Evolutionary conservation across 768 basidiomycete species (phyloP), one percentile per base, ranked within the genome.

Genomic region (Lactarius indigo): DNA sequence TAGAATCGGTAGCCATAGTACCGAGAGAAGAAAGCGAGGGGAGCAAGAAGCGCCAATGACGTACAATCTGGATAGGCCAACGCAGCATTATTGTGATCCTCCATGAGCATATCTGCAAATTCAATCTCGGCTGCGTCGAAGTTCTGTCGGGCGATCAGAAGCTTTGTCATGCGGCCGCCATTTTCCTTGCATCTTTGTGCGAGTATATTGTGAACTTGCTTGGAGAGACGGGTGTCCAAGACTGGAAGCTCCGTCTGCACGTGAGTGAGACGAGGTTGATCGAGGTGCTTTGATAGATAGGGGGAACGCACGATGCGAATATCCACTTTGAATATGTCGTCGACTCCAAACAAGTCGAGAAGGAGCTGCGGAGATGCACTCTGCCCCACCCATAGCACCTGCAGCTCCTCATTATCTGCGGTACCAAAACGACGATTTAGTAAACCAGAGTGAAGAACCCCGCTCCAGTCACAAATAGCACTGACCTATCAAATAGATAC

Each of bases 61-160:
- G 69, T 72, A 96, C 94, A 95, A 75, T 97, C 94, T 6, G 88
- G 77, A 77, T 96, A 97, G 1, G 92, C 89, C 87, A 96, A 84
- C 0, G 89, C 90, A n/a, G 92, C 95, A 72, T 96, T 97, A 74
- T 99, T 99, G 75, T 90, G 86, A 77, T 99, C 97, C 79, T 99
- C 97, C 30, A 97, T 87, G 15, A 99, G 82, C 91, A 97, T 91
- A 78, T 99, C 97, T 69, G 91, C 91, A 73, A 96, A 98, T 76
- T 98, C 97, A 55, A 98, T 85, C 79, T 99, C 96, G 60, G 86
- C 80, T 15, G 86, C 96, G 73, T 99, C 97, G 75, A 95, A 81
- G 74, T 97, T 93, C 75, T 98, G 97, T 10, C 97, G 85, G 0
- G 92, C 92, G 31, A 98, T 82, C 41, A 86, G 78, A 71, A 95